Conservation (phyloP, 164 flowering plant genomes). For the Kingdonia uniflora region DNA sequence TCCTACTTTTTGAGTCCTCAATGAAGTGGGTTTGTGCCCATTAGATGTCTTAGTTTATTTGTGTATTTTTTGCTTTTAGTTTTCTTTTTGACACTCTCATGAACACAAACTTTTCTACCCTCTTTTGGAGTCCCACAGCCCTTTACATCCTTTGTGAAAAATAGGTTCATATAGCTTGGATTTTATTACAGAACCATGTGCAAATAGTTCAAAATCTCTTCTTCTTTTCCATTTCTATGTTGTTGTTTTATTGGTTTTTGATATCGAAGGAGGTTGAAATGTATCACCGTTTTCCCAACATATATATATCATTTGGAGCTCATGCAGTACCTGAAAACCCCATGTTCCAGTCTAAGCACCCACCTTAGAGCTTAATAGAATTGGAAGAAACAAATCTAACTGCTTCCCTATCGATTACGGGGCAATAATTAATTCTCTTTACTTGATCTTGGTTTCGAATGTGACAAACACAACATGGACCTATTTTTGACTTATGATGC, state of each 20-base stretch:
- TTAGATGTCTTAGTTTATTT: slow-evolving; percentile 14
- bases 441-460: slow-evolving; percentile 3
- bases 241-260: not conserved
- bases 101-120: slow-evolving; percentile 22
- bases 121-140: slow-evolving; percentile 20
- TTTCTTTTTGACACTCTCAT: slow-evolving; percentile 28
- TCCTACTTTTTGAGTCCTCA: slow-evolving; percentile 18
- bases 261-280: not conserved
- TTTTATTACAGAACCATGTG: too few species aligned
- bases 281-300: not conserved
- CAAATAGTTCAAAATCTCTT: too few species aligned
- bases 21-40: slow-evolving; percentile 22
- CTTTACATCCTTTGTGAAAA: slow-evolving; percentile 3
- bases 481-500: slow-evolving; percentile 18
- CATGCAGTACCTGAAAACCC: not conserved
- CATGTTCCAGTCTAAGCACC: not conserved
- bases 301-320: not conserved
- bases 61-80: slow-evolving; percentile 22
- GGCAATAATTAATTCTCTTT: not conserved
- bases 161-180: too few species aligned
- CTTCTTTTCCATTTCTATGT: not conserved
- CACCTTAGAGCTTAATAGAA: too few species aligned
- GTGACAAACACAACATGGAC: slow-evolving; percentile 22
- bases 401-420: not conserved
- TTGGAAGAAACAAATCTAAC: too few species aligned